These are phyloP conservation scores for Penicillium olsonii DNA, from an alignment of 2,329 filamentous ascomycete genomes.

Conservation along the genomic window DNA sequence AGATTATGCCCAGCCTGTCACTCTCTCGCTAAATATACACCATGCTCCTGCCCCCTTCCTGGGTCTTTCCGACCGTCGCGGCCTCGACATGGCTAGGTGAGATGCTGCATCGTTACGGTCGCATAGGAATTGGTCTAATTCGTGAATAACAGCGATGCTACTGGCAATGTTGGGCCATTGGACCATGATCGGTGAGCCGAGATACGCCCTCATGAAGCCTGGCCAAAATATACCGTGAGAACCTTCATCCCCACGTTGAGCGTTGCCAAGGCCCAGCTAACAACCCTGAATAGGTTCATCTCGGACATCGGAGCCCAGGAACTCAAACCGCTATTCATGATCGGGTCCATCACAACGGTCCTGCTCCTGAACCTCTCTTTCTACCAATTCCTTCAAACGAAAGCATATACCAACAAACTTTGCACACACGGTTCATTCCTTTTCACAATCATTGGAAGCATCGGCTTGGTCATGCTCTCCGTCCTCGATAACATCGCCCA, in stretches of 20 bases:
- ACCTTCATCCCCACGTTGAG: neutral
- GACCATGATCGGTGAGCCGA: slow-evolving; percentile 17
- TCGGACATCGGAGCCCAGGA: slow-evolving; percentile 20
- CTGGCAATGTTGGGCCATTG: slow-evolving; percentile 19
- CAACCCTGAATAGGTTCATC: slow-evolving; percentile 13
- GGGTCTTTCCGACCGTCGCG: slow-evolving; percentile 19
- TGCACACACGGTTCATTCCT: slow-evolving; percentile 18
- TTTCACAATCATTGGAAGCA: slow-evolving; percentile 18
- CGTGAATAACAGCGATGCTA: slow-evolving; percentile 14
- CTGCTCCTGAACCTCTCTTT: slow-evolving; percentile 19
- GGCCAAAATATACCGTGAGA: slow-evolving; percentile 22
- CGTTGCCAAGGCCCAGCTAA: neutral
- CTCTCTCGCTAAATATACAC: slow-evolving; percentile 3
- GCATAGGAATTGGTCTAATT: neutral
- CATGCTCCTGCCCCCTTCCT: slow-evolving; percentile 10
- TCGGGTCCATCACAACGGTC: slow-evolving; percentile 19
- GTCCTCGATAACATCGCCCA: slow-evolving; percentile 20
- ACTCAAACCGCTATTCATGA: slow-evolving; percentile 19
- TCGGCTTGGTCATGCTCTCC: slow-evolving; percentile 18
- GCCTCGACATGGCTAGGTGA: slow-evolving; percentile 22
- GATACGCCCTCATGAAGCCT: slow-evolving; percentile 20
- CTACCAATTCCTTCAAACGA: slow-evolving; percentile 18
- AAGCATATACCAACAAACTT: slow-evolving; percentile 15
- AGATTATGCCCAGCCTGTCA: slow-evolving; percentile 4
- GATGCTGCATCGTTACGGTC: neutral